Conservation (phyloP, 768 basidiomycete genomes). For the Exidia glandulosa region DNA sequence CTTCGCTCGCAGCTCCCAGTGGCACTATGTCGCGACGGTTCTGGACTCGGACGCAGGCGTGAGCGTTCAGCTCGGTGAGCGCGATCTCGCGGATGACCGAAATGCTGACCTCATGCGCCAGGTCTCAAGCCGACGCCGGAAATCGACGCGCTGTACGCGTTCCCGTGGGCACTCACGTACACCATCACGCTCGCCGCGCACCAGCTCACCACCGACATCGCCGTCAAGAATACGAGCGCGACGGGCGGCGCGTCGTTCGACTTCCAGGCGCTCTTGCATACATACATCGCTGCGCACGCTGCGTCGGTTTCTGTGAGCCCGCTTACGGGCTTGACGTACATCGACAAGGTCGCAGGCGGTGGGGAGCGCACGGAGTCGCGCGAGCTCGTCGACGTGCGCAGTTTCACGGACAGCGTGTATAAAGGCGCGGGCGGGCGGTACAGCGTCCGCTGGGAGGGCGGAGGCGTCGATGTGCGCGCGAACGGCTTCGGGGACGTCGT, state of each 20-base stretch:
- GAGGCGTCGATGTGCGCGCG: slow-evolving; percentile 41
- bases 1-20: slow-evolving; percentile 69
- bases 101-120: slow-evolving; percentile 14
- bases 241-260: slow-evolving; percentile 28
- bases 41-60: slow-evolving; percentile 62
- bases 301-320: slow-evolving; percentile 49
- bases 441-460: slow-evolving; percentile 47
- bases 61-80: slow-evolving; percentile 66
- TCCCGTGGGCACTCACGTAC: slow-evolving; percentile 63
- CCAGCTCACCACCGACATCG: slow-evolving; percentile 66
- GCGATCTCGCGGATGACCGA: slow-evolving; percentile 1
- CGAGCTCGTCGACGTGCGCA: slow-evolving; percentile 51
- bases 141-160: slow-evolving; percentile 49
- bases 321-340: slow-evolving; percentile 53
- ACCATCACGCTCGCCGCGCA: slow-evolving; percentile 69
- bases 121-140: slow-evolving; percentile 52
- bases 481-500: slow-evolving; percentile 67
- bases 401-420: slow-evolving; percentile 68
- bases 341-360: slow-evolving; percentile 50
- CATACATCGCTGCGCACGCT: slow-evolving; percentile 65
- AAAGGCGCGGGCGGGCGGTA: slow-evolving; percentile 49
- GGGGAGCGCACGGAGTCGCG: slow-evolving; percentile 53
- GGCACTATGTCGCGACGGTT: slow-evolving; percentile 56
- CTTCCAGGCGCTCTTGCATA: slow-evolving; percentile 92
- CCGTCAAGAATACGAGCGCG: slow-evolving; percentile 60